Conservation (phyloP, 257 asterid genomes). For the Mitragyna speciosa region DNA sequence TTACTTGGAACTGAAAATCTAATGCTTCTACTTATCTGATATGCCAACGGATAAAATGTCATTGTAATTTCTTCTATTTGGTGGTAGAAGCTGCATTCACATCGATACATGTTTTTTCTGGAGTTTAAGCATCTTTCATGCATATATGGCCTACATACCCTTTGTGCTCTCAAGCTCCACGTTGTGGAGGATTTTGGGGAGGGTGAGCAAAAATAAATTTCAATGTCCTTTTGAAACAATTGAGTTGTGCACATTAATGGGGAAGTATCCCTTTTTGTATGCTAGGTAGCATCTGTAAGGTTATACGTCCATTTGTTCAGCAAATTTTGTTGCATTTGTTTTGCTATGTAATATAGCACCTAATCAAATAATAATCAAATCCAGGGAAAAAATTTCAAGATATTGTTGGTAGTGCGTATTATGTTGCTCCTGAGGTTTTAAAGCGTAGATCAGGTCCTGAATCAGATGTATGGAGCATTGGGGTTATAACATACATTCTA, state of each 20-base stretch:
- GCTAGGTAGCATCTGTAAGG: not conserved
- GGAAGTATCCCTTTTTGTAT: not conserved
- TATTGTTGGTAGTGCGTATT: conserved; percentile 98
- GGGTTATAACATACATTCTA: conserved; percentile 94
- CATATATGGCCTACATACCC: not conserved
- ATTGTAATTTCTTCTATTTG: not conserved
- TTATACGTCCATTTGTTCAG: not conserved
- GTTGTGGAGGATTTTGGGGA: not conserved
- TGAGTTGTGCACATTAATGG: not conserved
- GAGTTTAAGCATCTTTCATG: not conserved
- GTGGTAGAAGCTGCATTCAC: not conserved
- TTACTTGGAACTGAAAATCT: not conserved
- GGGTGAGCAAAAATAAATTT: not conserved
- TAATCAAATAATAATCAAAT: conserved; percentile 9
- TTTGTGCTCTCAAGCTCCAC: not conserved
- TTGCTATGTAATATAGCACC: not conserved
- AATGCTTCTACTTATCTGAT: not conserved
- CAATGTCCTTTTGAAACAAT: not conserved
- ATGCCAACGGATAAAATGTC: not conserved
- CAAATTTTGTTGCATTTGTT: not conserved
- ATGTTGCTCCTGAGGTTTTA: conserved; percentile 98
- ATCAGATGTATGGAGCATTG: conserved; percentile 99
- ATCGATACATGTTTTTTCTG: no score
- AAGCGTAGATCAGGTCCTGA: conserved; percentile 97
- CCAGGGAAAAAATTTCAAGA: conserved; percentile 88